These are phyloP conservation scores for Tricladium varicosporioides DNA, from an alignment of 2,329 filamentous ascomycete species.

Conservation along the genomic window DNA sequence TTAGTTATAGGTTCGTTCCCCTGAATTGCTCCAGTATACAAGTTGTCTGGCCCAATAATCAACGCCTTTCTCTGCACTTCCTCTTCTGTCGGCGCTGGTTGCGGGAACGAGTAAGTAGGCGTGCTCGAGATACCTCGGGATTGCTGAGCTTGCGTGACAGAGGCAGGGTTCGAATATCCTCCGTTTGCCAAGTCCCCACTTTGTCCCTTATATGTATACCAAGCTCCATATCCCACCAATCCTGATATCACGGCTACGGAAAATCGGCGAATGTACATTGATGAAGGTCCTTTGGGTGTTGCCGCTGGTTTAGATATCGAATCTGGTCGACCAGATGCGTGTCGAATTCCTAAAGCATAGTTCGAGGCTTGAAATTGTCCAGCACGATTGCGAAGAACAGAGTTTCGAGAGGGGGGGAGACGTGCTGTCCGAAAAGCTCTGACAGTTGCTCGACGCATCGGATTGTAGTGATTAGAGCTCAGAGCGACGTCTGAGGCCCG, in stretches of 20 bases:
- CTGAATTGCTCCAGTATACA: slow-evolving; percentile 83
- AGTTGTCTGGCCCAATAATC: slow-evolving; percentile 84
- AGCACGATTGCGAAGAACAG: slow-evolving; percentile 50
- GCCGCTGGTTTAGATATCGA: slow-evolving; percentile 22
- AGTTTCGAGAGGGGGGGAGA: slow-evolving; percentile 60
- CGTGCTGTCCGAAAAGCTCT: slow-evolving; percentile 67
- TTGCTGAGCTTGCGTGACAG: slow-evolving; percentile 27
- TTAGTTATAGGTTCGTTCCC: slow-evolving; percentile 87
- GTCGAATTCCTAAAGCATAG: slow-evolving; percentile 47
- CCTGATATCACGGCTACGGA: slow-evolving; percentile 66
- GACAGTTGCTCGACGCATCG: slow-evolving; percentile 73
- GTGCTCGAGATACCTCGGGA: slow-evolving; percentile 25
- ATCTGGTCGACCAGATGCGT: slow-evolving; percentile 38
- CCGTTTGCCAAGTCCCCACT: slow-evolving; percentile 11
- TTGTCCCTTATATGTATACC: slow-evolving; percentile 64
- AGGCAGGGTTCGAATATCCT: slow-evolving; percentile 2
- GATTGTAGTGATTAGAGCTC: slow-evolving; percentile 26
- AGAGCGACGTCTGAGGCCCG: slow-evolving; percentile 17
- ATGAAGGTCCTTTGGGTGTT: slow-evolving; percentile 38
- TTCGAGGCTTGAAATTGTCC: slow-evolving; percentile 36
- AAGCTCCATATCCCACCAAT: slow-evolving; percentile 70
- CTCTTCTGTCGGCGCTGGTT: slow-evolving; percentile 26
- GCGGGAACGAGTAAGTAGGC: slow-evolving; percentile 22
- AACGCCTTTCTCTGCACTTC: slow-evolving; percentile 66
- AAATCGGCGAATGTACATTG: slow-evolving; percentile 73